Conservation (phyloP, 2,329 filamentous ascomycete genomes). For the Parasarocladium wereldwijsianum region DNA sequence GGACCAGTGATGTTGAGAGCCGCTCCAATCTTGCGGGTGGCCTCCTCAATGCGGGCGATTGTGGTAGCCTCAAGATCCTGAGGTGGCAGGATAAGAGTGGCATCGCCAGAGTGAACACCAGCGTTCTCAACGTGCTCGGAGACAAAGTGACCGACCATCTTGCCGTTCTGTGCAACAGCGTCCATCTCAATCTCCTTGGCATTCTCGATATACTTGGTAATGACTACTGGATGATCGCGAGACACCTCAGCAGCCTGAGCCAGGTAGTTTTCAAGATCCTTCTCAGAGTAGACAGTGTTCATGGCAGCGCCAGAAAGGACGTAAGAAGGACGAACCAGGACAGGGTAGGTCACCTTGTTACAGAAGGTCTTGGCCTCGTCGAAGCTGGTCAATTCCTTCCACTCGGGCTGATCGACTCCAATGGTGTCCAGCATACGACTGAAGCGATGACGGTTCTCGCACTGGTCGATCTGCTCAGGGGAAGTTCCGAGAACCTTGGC, state of each 20-base stretch:
- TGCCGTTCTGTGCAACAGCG: slow-evolving; percentile 80
- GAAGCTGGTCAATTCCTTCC: slow-evolving; percentile 95
- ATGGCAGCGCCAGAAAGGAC: slow-evolving; percentile 94
- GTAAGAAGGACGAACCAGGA: slow-evolving; percentile 89
- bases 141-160: slow-evolving; percentile 87
- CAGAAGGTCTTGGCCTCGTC: slow-evolving; percentile 83
- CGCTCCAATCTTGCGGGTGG: slow-evolving; percentile 85
- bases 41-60: slow-evolving; percentile 81
- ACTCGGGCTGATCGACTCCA: slow-evolving; percentile 86
- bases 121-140: slow-evolving; percentile 98
- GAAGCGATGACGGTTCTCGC: slow-evolving; percentile 98
- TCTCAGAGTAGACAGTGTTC: slow-evolving; percentile 97
- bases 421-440: slow-evolving; percentile 95
- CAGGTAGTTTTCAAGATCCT: slow-evolving; percentile 78
- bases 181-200: slow-evolving; percentile 99
- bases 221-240: slow-evolving; percentile 89
- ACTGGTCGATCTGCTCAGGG: slow-evolving; percentile 96
- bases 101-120: slow-evolving; percentile 95
- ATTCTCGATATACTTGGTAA: slow-evolving; percentile 98
- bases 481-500: slow-evolving; percentile 91
- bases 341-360: slow-evolving; percentile 77
- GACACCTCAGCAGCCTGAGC: slow-evolving; percentile 88
- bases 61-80: slow-evolving; percentile 86
- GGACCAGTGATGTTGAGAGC: slow-evolving; percentile 93
- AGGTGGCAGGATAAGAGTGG: slow-evolving; percentile 85